Evolutionary conservation across 2,329 filamentous ascomycete genomes (phyloP).

Genomic region (Diaporthe ampelina): DNA sequence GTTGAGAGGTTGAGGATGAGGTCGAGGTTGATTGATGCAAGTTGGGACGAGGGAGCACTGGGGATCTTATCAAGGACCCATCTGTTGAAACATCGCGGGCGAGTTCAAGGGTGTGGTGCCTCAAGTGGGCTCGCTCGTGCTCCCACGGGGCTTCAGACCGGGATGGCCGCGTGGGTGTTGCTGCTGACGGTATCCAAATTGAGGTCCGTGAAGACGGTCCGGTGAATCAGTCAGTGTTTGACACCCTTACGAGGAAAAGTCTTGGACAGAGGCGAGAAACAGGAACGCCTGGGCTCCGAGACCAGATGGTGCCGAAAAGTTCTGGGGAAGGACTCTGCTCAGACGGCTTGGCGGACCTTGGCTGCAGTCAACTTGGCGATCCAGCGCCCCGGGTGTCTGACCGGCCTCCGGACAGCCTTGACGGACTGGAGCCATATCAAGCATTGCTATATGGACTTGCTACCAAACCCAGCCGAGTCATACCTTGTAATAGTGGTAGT

Average conservation of each 20-base stretch:
- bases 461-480: constrained; percentile 15
- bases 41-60: constrained; percentile 16
- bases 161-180: not conserved
- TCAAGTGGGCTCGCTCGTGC: not conserved
- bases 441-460: not conserved
- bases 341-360: constrained; percentile 37
- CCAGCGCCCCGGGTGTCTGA: constrained; percentile 24
- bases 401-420: constrained; percentile 5
- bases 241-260: constrained; percentile 28
- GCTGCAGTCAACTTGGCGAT: constrained; percentile 33
- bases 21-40: not conserved
- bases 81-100: constrained; percentile 29
- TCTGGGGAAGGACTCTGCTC: constrained; percentile 31
- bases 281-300: constrained; percentile 32
- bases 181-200: constrained; percentile 12
- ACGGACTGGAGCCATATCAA: not conserved
- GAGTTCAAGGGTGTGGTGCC: constrained; percentile 3
- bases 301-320: constrained; percentile 33
- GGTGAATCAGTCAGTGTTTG: constrained; percentile 34
- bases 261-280: constrained; percentile 31
- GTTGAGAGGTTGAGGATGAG: not conserved
- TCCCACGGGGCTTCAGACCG: not conserved
- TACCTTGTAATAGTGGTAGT: constrained; percentile 17
- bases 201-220: constrained; percentile 10
- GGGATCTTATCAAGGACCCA: constrained; percentile 32